Evolutionary conservation across 768 basidiomycete species (phyloP).

Genomic region (Kwoniella dendrophila): DNA sequence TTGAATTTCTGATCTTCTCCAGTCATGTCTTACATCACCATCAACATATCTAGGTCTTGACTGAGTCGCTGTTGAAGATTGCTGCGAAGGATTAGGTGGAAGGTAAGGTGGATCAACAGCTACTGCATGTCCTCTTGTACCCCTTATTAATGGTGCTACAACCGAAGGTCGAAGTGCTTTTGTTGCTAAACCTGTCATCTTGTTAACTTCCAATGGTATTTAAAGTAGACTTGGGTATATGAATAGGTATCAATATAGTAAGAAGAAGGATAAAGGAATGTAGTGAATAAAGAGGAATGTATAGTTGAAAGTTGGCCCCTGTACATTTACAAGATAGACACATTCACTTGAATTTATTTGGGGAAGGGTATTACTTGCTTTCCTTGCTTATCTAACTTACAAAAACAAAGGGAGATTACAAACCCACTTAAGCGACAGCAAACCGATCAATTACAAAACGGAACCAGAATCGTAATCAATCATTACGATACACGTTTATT

Average conservation of each 20-base stretch:
- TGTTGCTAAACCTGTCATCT: slow-evolving; percentile 19
- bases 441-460: neutral
- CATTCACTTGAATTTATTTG: slow-evolving; percentile 2
- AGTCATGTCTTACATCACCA: slow-evolving; percentile 63
- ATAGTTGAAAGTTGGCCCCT: too few species aligned
- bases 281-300: slow-evolving; percentile 7
- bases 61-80: slow-evolving; percentile 13
- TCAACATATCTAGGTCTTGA: slow-evolving; percentile 29
- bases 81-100: slow-evolving; percentile 13
- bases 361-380: neutral
- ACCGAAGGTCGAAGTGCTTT: slow-evolving; percentile 26
- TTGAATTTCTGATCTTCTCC: slow-evolving; percentile 80
- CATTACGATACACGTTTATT: neutral
- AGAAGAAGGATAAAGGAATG: slow-evolving; percentile 4
- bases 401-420: neutral
- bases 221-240: slow-evolving; percentile 1
- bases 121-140: slow-evolving; percentile 42
- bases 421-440: neutral
- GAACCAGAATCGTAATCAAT: neutral
- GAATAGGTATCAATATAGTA: slow-evolving; percentile 1
- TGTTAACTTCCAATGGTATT: neutral
- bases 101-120: slow-evolving; percentile 39
- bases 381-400: too few species aligned
- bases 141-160: slow-evolving; percentile 21
- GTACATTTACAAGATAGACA: neutral